Conservation (phyloP, 129 eudicot genomes). For the Tagetes patula region DNA sequence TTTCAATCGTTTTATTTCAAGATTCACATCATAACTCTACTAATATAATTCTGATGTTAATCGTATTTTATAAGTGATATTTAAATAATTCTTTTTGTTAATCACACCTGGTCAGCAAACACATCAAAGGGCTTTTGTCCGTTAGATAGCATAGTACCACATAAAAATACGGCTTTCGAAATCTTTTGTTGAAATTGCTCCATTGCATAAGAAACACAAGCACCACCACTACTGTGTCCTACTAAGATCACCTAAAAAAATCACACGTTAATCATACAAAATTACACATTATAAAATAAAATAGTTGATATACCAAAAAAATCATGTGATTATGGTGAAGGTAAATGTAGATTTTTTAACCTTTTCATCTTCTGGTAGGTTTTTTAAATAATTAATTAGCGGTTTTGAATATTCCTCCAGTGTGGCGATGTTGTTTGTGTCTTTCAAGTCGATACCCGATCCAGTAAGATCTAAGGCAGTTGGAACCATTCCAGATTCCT, state of each 20-base stretch:
- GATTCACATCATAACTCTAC: neutral
- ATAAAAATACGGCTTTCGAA: slow-evolving; percentile 76
- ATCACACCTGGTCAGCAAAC: slow-evolving; percentile 70
- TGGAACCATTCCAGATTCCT: slow-evolving; percentile 81
- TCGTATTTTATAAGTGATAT: neutral
- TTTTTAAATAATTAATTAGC: slow-evolving; percentile 57
- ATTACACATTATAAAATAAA: neutral
- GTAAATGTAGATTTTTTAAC: slow-evolving; percentile 33
- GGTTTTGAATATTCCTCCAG: slow-evolving; percentile 87
- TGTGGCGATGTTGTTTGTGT: slow-evolving; percentile 65
- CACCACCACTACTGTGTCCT: slow-evolving; percentile 96
- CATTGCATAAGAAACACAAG: slow-evolving; percentile 81
- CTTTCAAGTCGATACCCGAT: slow-evolving; percentile 82
- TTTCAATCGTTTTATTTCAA: neutral
- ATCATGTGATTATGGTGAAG: neutral
- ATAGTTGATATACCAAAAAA: slow-evolving; percentile 3
- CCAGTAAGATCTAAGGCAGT: slow-evolving; percentile 86
- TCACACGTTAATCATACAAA: slow-evolving; percentile 10
- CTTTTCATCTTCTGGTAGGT: slow-evolving; percentile 72
- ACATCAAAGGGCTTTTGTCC: slow-evolving; percentile 93
- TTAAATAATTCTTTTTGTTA: neutral
- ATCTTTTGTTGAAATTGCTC: slow-evolving; percentile 76
- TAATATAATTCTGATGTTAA: neutral
- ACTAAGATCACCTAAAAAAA: slow-evolving; percentile 77
- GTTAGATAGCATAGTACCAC: slow-evolving; percentile 86